Percentiles rank a stretch among this genome's conserved stretches.
Conservation (phyloP, 495 filamentous ascomycete species). For the Penicillium bialowiezense region DNA sequence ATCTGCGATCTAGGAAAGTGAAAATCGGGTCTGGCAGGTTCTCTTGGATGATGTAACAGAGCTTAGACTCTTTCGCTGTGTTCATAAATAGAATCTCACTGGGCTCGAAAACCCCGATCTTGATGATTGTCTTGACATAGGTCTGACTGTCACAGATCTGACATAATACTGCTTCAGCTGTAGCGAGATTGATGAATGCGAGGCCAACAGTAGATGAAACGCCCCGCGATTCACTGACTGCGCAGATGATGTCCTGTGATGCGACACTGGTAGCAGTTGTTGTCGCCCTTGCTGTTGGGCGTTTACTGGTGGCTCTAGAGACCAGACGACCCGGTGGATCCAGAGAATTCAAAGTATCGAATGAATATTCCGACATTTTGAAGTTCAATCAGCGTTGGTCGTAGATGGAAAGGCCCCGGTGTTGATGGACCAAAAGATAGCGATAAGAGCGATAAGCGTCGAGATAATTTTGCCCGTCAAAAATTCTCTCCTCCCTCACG, state of each 20-base stretch:
- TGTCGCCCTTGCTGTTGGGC: slow-evolving; percentile 48
- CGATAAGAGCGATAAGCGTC: slow-evolving; percentile 13
- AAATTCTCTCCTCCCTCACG: slow-evolving; percentile 20
- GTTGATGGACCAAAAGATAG: slow-evolving; percentile 3
- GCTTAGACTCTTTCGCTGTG: slow-evolving; percentile 70
- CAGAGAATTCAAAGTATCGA: not conserved
- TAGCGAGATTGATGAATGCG: slow-evolving; percentile 82
- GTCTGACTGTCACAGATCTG: slow-evolving; percentile 90
- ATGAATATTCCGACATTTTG: slow-evolving; percentile 4
- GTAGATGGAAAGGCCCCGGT: not conserved
- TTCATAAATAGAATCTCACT: slow-evolving; percentile 70
- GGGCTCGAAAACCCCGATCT: slow-evolving; percentile 75
- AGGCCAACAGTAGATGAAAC: slow-evolving; percentile 85
- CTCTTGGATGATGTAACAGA: slow-evolving; percentile 71
- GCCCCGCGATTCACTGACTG: slow-evolving; percentile 85
- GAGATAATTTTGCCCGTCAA: slow-evolving; percentile 12
- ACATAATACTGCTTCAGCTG: slow-evolving; percentile 77
- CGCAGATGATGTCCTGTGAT: slow-evolving; percentile 81
- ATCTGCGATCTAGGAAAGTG: slow-evolving; percentile 70
- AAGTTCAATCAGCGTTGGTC: not conserved
- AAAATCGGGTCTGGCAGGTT: slow-evolving; percentile 55
- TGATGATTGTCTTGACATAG: slow-evolving; percentile 79
- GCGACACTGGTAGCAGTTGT: slow-evolving; percentile 65
- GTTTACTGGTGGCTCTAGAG: slow-evolving; percentile 36
- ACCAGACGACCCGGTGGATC: slow-evolving; percentile 24